Conservation (phyloP, 1,139 yeast species). For the Zygosaccharomyces sapae region DNA sequence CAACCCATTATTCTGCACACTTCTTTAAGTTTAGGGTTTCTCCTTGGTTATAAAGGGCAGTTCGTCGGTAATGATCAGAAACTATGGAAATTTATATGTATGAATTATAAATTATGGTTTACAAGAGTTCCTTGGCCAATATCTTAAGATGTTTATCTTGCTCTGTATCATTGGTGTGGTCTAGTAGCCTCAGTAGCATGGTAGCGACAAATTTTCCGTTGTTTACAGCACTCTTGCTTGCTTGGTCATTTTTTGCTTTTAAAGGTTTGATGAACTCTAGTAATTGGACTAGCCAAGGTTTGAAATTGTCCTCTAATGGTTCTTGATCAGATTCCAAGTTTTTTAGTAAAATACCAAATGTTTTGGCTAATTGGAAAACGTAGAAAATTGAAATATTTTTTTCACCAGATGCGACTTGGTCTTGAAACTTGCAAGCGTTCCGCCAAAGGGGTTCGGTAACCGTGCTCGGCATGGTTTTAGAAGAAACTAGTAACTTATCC, state of each 20-base stretch:
- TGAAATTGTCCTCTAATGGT: background rate
- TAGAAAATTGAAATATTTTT: slow-evolving; percentile 17
- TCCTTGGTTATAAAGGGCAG: background rate
- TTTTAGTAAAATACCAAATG: slow-evolving; percentile 31
- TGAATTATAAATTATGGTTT: slow-evolving; percentile 4
- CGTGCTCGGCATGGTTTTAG: slow-evolving; percentile 6
- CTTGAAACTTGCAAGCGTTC: slow-evolving; percentile 23
- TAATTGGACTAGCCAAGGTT: slow-evolving; percentile 5
- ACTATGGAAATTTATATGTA: background rate
- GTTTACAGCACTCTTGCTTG: slow-evolving; percentile 27
- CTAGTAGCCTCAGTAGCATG: slow-evolving; percentile 19
- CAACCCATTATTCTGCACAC: too few species aligned
- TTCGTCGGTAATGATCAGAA: background rate
- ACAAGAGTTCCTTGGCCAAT: slow-evolving; percentile 5
- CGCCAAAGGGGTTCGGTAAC: slow-evolving; percentile 18
- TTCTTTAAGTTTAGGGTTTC: background rate
- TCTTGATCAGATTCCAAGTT: slow-evolving; percentile 10
- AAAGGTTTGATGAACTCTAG: slow-evolving; percentile 20
- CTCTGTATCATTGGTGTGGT: background rate
- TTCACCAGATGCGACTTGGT: slow-evolving; percentile 9
- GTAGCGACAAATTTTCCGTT: slow-evolving; percentile 33
- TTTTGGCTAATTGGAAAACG: slow-evolving; percentile 32
- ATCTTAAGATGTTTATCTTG: slow-evolving; percentile 2
- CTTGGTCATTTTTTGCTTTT: slow-evolving; percentile 20
- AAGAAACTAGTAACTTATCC: slow-evolving; percentile 28